These are phyloP conservation scores for Halophytophthora batemanensis DNA, from an alignment of 352 stramenopile genomes.

Conservation along the genomic window DNA sequence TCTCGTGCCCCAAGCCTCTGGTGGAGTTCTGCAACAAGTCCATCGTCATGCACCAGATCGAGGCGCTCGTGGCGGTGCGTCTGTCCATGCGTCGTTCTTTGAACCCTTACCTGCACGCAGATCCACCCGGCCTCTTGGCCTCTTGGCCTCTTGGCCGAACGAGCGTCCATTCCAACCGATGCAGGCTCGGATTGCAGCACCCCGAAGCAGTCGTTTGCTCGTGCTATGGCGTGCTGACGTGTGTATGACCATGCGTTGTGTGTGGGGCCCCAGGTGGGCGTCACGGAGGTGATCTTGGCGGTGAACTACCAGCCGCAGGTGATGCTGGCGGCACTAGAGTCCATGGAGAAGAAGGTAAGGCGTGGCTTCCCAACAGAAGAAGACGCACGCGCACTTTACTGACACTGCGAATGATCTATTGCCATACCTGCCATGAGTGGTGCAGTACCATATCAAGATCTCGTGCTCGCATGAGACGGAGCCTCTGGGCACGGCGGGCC, in stretches of 20 bases:
- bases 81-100: no score
- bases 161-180: no score
- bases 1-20: slow-evolving; percentile 88
- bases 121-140: no score
- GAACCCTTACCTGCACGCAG: no score
- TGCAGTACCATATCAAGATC: slow-evolving; percentile 88
- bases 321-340: slow-evolving; percentile 77
- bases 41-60: slow-evolving; percentile 88
- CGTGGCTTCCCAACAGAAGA: not conserved
- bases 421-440: slow-evolving; percentile 2
- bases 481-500: slow-evolving; percentile 78
- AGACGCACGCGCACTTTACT: not conserved
- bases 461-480: slow-evolving; percentile 86
- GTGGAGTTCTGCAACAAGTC: slow-evolving; percentile 92
- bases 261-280: slow-evolving; percentile 55
- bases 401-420: not conserved
- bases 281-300: slow-evolving; percentile 87
- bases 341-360: slow-evolving; percentile 77
- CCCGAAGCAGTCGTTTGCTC: no score
- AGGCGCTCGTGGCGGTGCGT: slow-evolving; percentile 76
- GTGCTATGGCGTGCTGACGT: no score
- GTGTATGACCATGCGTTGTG: not conserved
- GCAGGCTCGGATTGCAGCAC: no score
- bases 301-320: slow-evolving; percentile 90
- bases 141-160: no score